A percentile compares a stretch with the other conserved stretches of the same genome.
phyloP scores from a whole-genome alignment of 2,329 filamentous ascomycete species.

The Nigrograna mackinnonii region DNA sequence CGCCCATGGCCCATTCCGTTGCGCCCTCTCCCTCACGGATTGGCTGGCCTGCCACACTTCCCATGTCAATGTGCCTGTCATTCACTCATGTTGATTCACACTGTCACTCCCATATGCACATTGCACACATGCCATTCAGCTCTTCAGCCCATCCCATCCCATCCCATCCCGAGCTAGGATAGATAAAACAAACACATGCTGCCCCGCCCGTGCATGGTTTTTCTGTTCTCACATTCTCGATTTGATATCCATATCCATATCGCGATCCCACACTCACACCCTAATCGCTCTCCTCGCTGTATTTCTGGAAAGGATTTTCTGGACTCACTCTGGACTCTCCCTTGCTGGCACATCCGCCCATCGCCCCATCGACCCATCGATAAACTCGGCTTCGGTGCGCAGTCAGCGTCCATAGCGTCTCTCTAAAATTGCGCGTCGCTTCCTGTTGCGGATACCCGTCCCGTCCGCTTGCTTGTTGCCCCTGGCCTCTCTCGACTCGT shows the following conservation, averaged over 20 bases:
- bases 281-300: not conserved
- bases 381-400: not conserved
- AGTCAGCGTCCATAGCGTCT: not conserved
- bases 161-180: not conserved
- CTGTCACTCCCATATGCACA: too few relatives aligned
- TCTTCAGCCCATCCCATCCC: not conserved
- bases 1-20: not conserved
- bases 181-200: not conserved
- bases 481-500: not conserved
- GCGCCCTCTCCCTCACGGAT: too few relatives aligned
- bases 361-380: not conserved
- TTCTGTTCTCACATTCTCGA: too few relatives aligned
- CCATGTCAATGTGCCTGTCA: not conserved
- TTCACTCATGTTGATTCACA: not conserved
- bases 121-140: not conserved
- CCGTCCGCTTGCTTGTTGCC: not conserved
- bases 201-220: not conserved
- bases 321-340: not conserved
- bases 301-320: conserved; percentile 2
- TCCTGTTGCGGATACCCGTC: conserved; percentile 8
- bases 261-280: not conserved
- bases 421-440: conserved; percentile 11
- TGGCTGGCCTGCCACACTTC: not conserved
- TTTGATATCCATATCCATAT: too few relatives aligned
- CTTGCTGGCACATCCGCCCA: not conserved